Evolutionary conservation across 495 filamentous ascomycete species (phyloP), one percentile per base, ranked within the genome.

Genomic region (Trichoderma reesei): DNA sequence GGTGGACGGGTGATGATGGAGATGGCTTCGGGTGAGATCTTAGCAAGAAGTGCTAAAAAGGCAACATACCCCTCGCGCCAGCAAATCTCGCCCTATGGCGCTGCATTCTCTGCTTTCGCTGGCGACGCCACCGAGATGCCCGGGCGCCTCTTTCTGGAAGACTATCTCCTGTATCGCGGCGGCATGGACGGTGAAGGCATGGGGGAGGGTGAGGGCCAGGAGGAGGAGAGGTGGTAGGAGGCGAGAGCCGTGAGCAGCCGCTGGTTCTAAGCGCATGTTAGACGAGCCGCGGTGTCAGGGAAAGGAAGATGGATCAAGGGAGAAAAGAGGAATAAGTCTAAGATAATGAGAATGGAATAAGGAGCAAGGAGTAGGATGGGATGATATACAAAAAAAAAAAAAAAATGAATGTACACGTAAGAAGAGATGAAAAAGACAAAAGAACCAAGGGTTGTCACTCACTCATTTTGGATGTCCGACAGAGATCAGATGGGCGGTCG

Each of bases 41-140:
- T 26, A 38, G 34, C 9, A 5, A 26, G 26, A 26, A 26, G 9
- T 34, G 48, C 33, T 36, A 20, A 26, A 26, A 41, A 33, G n/a
- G 16, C 3, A 31, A 74, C 75, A 70, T 64, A 80, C 78, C 41
- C 89, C 88, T 62, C 75, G 69, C 60, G 85, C 78, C 54, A 96
- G 72, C 48, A 92, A 80, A 14, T 91, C 82, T 11, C 85, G 84
- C 20, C 91, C 91, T 70, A 94, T 85, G 20, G 84, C 72, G 67
- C 88, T 92, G 68, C 92, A 96, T 67, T 89, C 80, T 0, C 79
- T 73, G 67, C 82, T 91, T 71, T 95, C 90, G 41, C 85, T 88
- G 1, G 91, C 89, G n/a, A 93, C 87, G 44, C 89, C 91, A 1
- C 92, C 91, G 31, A 56, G 8, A 34, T 56, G 31, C 6, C 51